Percentiles rank a stretch among this genome's conserved stretches.
These are phyloP conservation scores for Osmanthus fragrans DNA, from an alignment of 257 asterid genomes.

Conservation along the genomic window DNA sequence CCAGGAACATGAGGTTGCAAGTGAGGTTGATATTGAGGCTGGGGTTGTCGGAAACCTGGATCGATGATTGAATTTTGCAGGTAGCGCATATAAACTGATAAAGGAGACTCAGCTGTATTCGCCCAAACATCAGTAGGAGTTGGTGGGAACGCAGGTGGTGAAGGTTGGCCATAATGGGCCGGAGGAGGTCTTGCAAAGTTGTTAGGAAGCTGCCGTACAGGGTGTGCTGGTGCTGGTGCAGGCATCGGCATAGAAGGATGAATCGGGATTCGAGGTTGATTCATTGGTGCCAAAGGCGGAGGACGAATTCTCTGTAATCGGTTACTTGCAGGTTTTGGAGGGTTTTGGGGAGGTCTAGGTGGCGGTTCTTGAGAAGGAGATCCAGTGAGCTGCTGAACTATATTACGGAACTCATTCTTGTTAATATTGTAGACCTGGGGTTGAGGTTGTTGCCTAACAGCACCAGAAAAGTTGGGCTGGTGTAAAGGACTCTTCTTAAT, in stretches of 20 bases:
- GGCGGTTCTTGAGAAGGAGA: slow-evolving; percentile 69
- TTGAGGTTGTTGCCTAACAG: slow-evolving; percentile 76
- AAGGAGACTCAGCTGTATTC: slow-evolving; percentile 76
- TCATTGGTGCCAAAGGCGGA: slow-evolving; percentile 70
- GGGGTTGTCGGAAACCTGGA: slow-evolving; percentile 45
- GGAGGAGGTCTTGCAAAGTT: slow-evolving; percentile 53
- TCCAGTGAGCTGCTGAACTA: slow-evolving; percentile 84
- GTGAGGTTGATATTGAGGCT: slow-evolving; percentile 31
- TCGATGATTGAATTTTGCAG: slow-evolving; percentile 77
- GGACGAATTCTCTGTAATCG: slow-evolving; percentile 82
- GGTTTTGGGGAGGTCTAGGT: slow-evolving; percentile 64
- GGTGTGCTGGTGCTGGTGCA: slow-evolving; percentile 36
- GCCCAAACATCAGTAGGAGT: slow-evolving; percentile 77
- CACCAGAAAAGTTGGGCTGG: slow-evolving; percentile 61
- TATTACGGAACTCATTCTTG: slow-evolving; percentile 77
- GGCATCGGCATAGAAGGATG: slow-evolving; percentile 46
- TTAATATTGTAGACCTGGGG: slow-evolving; percentile 85
- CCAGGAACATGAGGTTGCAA: slow-evolving; percentile 20
- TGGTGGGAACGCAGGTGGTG: slow-evolving; percentile 48
- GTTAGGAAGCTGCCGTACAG: slow-evolving; percentile 41
- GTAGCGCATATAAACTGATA: slow-evolving; percentile 83
- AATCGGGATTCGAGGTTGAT: slow-evolving; percentile 60
- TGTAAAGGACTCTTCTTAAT: slow-evolving; percentile 86
- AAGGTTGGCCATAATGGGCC: slow-evolving; percentile 49
- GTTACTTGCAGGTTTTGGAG: slow-evolving; percentile 67